Evolutionary conservation across 495 filamentous ascomycete species (phyloP).

Genomic region (Margaritispora aquatica): DNA sequence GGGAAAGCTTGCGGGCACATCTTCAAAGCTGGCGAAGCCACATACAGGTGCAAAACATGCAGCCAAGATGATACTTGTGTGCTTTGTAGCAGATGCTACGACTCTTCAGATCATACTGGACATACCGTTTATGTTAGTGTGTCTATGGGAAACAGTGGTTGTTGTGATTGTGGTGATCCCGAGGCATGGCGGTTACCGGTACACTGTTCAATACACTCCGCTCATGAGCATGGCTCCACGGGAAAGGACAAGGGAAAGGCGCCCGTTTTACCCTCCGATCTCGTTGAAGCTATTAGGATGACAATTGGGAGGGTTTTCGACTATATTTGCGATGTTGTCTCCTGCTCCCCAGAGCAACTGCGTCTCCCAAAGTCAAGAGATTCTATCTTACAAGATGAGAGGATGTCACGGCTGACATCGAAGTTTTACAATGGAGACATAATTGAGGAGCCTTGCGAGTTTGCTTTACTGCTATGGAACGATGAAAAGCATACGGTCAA

Average conservation of each 20-base stretch:
- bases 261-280: conserved; percentile 58
- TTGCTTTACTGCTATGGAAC: conserved; percentile 89
- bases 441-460: conserved; percentile 56
- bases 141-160: conserved; percentile 85
- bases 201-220: conserved; percentile 89
- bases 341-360: conserved; percentile 93
- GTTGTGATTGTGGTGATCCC: conserved; percentile 92
- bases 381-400: conserved; percentile 75
- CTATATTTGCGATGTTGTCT: conserved; percentile 95
- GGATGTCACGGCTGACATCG: conserved; percentile 64
- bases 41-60: conserved; percentile 91
- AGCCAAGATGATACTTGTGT: conserved; percentile 82
- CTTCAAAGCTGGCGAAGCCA: conserved; percentile 85
- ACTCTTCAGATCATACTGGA: conserved; percentile 89
- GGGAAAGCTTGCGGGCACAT: conserved; percentile 98
- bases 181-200: conserved; percentile 89
- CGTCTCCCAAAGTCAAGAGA: conserved; percentile 76
- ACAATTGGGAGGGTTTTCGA: conserved; percentile 83
- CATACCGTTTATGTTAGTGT: conserved; percentile 84
- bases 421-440: conserved; percentile 52
- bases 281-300: conserved; percentile 67
- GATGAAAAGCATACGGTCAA: conserved; percentile 95
- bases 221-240: conserved; percentile 41
- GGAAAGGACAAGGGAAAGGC: conserved; percentile 59
- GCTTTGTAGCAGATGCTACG: conserved; percentile 86